Percentiles rank a stretch among this genome's conserved stretches.
These are phyloP conservation scores for Gloeopeniophorella convolvens DNA, from an alignment of 768 basidiomycete species.

Conservation along the genomic window DNA sequence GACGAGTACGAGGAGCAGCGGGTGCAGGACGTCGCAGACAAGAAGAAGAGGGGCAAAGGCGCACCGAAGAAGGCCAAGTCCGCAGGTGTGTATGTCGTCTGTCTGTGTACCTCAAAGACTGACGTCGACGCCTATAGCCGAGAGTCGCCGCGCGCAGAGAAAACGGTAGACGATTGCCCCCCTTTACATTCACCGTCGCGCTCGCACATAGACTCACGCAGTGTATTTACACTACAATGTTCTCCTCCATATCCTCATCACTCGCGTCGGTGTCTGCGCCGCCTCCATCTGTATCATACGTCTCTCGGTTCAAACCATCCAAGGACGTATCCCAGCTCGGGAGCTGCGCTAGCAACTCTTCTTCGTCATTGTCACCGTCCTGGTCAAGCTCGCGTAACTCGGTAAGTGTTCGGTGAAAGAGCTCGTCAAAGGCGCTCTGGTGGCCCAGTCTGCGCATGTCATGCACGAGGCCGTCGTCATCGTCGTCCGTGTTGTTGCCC, in stretches of 20 bases:
- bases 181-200: background rate
- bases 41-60: constrained; percentile 74
- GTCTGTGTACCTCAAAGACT: background rate
- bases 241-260: constrained; percentile 7
- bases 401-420: constrained; percentile 57
- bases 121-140: constrained; percentile 30
- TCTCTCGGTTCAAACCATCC: background rate
- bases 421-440: constrained; percentile 55
- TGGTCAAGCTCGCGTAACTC: constrained; percentile 39
- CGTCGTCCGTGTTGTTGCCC: constrained; percentile 24
- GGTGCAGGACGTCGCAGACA: constrained; percentile 58
- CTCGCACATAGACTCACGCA: background rate
- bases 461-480: constrained; percentile 26
- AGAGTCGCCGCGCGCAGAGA: constrained; percentile 45
- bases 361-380: constrained; percentile 5
- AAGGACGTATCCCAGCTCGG: background rate
- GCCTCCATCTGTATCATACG: background rate
- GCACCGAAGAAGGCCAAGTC: constrained; percentile 74
- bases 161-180: constrained; percentile 30
- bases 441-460: constrained; percentile 47
- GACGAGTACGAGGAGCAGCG: constrained; percentile 64
- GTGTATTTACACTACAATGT: background rate
- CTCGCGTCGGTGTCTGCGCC: background rate
- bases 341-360: constrained; percentile 5
- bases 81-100: constrained; percentile 41